These are phyloP conservation scores for Manihot esculenta DNA, from an alignment of 441 rosid genomes.

Conservation along the genomic window DNA sequence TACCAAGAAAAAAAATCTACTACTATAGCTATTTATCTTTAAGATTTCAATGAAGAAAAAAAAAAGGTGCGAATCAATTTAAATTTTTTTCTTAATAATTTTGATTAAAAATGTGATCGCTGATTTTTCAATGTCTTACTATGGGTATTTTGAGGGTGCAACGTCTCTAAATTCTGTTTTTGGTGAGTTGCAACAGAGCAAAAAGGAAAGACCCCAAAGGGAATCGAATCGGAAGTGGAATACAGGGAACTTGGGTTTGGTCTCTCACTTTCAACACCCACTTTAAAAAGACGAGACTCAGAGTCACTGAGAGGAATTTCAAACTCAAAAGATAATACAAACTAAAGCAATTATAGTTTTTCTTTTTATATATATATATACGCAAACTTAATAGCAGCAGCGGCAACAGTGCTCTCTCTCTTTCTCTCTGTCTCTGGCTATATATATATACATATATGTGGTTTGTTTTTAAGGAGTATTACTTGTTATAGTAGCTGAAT, in stretches of 20 bases:
- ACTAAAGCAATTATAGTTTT: background rate
- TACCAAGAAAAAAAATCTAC: too few species aligned
- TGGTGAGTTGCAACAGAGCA: background rate
- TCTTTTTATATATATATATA: background rate
- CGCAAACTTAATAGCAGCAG: background rate
- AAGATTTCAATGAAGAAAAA: too few species aligned
- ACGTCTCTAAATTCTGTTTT: slow-evolving; percentile 27
- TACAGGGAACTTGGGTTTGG: slow-evolving; percentile 38
- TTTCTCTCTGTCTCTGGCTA: too few species aligned
- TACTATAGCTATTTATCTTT: too few species aligned
- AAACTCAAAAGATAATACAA: background rate
- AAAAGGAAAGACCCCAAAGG: slow-evolving; percentile 17
- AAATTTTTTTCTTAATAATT: too few species aligned
- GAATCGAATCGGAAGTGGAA: slow-evolving; percentile 51
- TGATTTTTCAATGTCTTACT: too few species aligned
- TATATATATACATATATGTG: background rate
- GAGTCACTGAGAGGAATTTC: slow-evolving; percentile 20
- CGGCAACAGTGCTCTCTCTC: background rate
- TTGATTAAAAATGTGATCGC: too few species aligned
- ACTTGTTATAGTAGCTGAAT: slow-evolving; percentile 15
- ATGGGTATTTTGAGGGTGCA: too few species aligned
- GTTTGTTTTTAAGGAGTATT: background rate
- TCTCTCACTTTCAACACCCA: slow-evolving; percentile 32
- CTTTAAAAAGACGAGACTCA: slow-evolving; percentile 11
- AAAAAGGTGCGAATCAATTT: too few species aligned